A percentile compares a stretch with the other conserved stretches of the same genome.
phyloP scores from a whole-genome alignment of 2,329 filamentous ascomycete genomes.

The Calycina marina region DNA sequence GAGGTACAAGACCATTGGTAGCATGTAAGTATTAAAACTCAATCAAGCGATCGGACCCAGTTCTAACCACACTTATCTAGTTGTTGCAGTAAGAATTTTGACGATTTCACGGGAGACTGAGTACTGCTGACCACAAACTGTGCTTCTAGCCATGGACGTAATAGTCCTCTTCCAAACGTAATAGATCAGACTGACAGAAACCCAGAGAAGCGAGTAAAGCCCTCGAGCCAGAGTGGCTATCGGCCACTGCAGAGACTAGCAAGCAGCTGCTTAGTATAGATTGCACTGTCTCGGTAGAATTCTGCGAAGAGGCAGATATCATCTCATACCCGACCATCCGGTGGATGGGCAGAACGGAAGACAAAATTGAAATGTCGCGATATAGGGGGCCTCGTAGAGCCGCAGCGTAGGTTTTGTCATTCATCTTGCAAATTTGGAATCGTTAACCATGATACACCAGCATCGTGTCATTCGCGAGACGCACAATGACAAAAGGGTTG shows the following conservation, averaged over 20 bases:
- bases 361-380: constrained; percentile 19
- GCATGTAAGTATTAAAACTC: constrained; percentile 9
- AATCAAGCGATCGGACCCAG: background rate
- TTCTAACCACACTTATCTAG: too few species aligned
- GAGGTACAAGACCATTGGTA: constrained; percentile 6
- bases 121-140: background rate
- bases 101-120: too few species aligned
- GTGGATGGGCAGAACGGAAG: constrained; percentile 25
- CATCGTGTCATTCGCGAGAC: too few species aligned
- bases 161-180: background rate
- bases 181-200: background rate
- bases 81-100: constrained; percentile 7
- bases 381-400: constrained; percentile 31
- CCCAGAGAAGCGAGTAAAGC: constrained; percentile 9
- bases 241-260: constrained; percentile 11
- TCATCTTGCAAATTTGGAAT: background rate
- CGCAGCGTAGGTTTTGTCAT: constrained; percentile 21
- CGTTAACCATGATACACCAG: background rate
- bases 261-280: constrained; percentile 25
- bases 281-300: constrained; percentile 22
- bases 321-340: constrained; percentile 33
- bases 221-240: constrained; percentile 12
- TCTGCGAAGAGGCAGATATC: constrained; percentile 29
- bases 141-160: constrained; percentile 10
- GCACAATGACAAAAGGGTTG: too few species aligned